phyloP scores from a whole-genome alignment of 2,329 filamentous ascomycete species.

The Cercospora berteroae region DNA sequence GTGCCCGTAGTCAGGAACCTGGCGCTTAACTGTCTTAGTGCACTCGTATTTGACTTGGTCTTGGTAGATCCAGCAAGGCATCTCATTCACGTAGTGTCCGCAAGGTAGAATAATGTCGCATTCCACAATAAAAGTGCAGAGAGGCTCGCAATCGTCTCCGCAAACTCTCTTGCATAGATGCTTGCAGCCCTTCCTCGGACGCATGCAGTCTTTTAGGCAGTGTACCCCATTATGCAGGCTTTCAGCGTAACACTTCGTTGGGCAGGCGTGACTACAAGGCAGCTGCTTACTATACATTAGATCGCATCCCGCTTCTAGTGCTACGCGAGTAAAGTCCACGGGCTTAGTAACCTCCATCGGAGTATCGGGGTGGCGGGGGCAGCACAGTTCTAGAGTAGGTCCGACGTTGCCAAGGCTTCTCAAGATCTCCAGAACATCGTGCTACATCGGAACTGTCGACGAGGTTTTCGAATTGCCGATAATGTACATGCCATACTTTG shows the following conservation, averaged over 20 bases:
- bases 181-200: conserved; percentile 40
- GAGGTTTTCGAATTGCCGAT: conserved; percentile 49
- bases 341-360: conserved; percentile 53
- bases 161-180: no score
- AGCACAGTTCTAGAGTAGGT: conserved; percentile 53
- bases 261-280: conserved; percentile 48
- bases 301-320: conserved; percentile 62
- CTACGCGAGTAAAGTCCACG: conserved; percentile 56
- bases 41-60: no score
- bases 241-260: conserved; percentile 47
- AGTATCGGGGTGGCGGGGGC: conserved; percentile 58
- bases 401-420: conserved; percentile 50
- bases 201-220: conserved; percentile 44
- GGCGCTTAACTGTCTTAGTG: no score
- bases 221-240: conserved; percentile 43
- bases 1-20: no score
- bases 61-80: no score
- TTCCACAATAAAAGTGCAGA: no score
- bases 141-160: no score
- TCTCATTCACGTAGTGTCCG: no score
- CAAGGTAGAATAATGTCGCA: no score
- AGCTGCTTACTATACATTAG: conserved; percentile 49
- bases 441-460: no score
- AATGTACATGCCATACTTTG: conserved; percentile 69
- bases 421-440: conserved; percentile 41